Evolutionary conservation across 768 basidiomycete species (phyloP).

Genomic region (Hygrocybe punicea): DNA sequence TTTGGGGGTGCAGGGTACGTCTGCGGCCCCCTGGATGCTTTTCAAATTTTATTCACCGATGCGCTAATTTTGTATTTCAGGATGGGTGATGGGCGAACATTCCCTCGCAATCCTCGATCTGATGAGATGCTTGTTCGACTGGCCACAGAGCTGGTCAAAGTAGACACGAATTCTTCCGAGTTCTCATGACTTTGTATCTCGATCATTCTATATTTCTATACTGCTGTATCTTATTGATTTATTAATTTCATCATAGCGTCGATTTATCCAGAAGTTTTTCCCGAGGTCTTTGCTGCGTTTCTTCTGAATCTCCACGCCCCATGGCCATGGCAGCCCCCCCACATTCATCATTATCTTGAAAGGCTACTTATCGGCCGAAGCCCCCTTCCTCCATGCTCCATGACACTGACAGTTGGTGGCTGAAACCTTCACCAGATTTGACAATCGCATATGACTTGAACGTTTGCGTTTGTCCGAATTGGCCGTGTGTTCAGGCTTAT

Average conservation of each 20-base stretch:
- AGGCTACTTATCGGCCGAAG: no score
- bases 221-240: neutral
- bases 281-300: no score
- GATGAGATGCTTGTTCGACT: conserved; percentile 65
- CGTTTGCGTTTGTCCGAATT: no score
- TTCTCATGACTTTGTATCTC: neutral
- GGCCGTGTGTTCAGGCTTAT: no score
- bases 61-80: conserved; percentile 28
- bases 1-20: conserved; percentile 67
- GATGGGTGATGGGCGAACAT: conserved; percentile 62
- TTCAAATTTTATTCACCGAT: neutral
- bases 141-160: conserved; percentile 57
- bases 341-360: no score
- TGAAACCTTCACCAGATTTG: no score
- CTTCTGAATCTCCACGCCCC: no score
- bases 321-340: no score
- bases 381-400: no score
- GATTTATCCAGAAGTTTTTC: neutral
- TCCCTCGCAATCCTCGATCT: conserved; percentile 64
- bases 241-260: conserved; percentile 1
- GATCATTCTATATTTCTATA: no score
- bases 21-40: neutral
- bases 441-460: no score
- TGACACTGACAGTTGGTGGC: no score
- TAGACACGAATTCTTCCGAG: conserved; percentile 46